Evolutionary conservation across 306 rosid genomes (phyloP), one percentile per base, ranked within the genome.

Genomic region (Mimosa bimucronata): DNA sequence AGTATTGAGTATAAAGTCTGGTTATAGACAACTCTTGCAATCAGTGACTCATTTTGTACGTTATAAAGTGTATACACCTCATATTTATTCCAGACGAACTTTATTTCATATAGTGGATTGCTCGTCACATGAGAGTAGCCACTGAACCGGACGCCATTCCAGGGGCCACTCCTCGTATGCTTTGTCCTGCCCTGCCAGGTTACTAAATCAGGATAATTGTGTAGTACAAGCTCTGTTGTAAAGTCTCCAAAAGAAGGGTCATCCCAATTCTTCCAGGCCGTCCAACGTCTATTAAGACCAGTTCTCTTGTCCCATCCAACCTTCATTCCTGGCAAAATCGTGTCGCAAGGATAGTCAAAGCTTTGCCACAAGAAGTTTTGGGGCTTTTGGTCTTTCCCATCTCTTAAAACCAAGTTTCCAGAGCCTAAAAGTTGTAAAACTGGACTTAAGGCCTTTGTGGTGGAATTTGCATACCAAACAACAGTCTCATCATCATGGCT

Each of bases 341-440:
- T 80, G 45, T 78, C 87, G 34, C 38, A 18, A 40, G 83, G 79
- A 64, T 68, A 26, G 26, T 87, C 77, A 6, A 81, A 84, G 81
- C 90, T 84, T 61, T 84, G 79, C 90, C 90, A 87, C 18, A 79
- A 30, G 75, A 13, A 77, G 5, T 74, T 62, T 3, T 65, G 72
- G 61, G 16, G 55, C 73, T 52, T 45, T 37, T 73, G 29, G 1
- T 81, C 67, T 14, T 80, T 25, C 3, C 66, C 48, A n/a, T 85
- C 87, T 80, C 57, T 85, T 0, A 87, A 19, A 7, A 55, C 87
- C 19, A 85, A 80, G 48, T 87, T 89, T 57, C 88, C 90, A 3
- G 76, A 65, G 66, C 78, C 87, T 55, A 83, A 62, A 7, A 85
- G 84, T 72, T 81, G 73, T 0, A 79, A 14, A 0, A n/a, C 15